phyloP scores from a whole-genome alignment of 2,329 filamentous ascomycete genomes.

The Seiridium unicorne region DNA sequence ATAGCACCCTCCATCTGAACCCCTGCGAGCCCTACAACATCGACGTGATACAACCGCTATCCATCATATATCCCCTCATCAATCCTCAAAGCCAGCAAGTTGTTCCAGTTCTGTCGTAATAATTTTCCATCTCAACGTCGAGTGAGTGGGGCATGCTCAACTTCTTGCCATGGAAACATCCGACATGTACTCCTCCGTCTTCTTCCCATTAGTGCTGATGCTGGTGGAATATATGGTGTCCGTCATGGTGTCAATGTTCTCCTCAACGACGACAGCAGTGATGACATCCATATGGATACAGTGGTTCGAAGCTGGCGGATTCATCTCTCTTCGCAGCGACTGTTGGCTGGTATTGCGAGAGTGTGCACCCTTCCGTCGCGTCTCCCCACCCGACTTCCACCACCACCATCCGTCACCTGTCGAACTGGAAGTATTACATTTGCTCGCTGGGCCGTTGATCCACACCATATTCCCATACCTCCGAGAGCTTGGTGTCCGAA shows the following conservation, averaged over 20 bases:
- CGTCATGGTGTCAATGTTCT: background rate
- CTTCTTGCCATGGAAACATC: background rate
- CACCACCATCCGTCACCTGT: background rate
- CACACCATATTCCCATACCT: constrained; percentile 13
- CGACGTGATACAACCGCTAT: too few relatives aligned
- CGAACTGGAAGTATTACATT: background rate
- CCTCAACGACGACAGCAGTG: constrained; percentile 10
- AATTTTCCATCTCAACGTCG: too few relatives aligned
- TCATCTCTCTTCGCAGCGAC: background rate
- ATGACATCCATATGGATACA: constrained; percentile 13
- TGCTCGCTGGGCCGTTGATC: constrained; percentile 9
- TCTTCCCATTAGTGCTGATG: background rate
- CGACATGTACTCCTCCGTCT: background rate
- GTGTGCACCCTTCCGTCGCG: background rate
- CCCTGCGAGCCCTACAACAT: too few relatives aligned
- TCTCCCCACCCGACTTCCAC: constrained; percentile 15
- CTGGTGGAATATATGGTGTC: background rate
- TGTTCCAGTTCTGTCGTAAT: too few relatives aligned
- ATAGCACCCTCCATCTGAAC: too few relatives aligned
- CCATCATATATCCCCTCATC: too few relatives aligned
- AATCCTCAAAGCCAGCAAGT: too few relatives aligned
- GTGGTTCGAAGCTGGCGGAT: background rate
- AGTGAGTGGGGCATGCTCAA: background rate
- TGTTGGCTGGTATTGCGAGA: background rate
- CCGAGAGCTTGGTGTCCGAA: constrained; percentile 11